phyloP scores from a whole-genome alignment of 2,329 filamentous ascomycete genomes.

The Talaromyces sp. region DNA sequence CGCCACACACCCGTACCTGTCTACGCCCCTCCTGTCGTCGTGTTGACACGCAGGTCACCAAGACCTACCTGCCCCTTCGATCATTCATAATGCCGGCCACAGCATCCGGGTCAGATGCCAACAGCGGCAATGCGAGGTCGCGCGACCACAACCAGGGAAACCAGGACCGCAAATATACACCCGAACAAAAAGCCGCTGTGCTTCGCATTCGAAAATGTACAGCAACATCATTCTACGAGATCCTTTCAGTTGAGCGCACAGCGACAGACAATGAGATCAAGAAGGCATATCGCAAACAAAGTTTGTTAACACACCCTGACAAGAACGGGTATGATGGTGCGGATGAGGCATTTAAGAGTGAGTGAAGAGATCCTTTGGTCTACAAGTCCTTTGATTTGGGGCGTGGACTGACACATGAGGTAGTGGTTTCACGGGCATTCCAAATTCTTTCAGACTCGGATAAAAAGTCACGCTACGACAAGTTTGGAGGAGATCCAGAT shows the following conservation, averaged over 20 bases:
- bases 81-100: slow-evolving; percentile 42
- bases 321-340: slow-evolving; percentile 97
- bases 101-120: slow-evolving; percentile 51
- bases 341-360: slow-evolving; percentile 95
- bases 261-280: slow-evolving; percentile 83
- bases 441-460: slow-evolving; percentile 90
- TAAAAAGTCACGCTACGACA: slow-evolving; percentile 86
- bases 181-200: slow-evolving; percentile 89
- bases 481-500: slow-evolving; percentile 89
- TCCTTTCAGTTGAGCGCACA: slow-evolving; percentile 73
- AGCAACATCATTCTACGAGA: slow-evolving; percentile 92
- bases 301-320: slow-evolving; percentile 92
- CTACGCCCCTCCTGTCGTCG: neutral
- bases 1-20: slow-evolving; percentile 16
- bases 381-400: neutral
- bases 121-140: slow-evolving; percentile 43
- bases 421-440: slow-evolving; percentile 89
- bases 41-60: neutral
- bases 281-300: slow-evolving; percentile 95
- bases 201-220: slow-evolving; percentile 82
- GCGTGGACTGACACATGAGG: neutral
- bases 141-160: slow-evolving; percentile 55
- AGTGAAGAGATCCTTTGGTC: slow-evolving; percentile 34
- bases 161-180: slow-evolving; percentile 68
- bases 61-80: neutral